Percentiles rank a stretch among this genome's conserved stretches.
These are phyloP conservation scores for Aureobasidium melanogenum DNA, from an alignment of 2,329 filamentous ascomycete species.

Conservation along the genomic window DNA sequence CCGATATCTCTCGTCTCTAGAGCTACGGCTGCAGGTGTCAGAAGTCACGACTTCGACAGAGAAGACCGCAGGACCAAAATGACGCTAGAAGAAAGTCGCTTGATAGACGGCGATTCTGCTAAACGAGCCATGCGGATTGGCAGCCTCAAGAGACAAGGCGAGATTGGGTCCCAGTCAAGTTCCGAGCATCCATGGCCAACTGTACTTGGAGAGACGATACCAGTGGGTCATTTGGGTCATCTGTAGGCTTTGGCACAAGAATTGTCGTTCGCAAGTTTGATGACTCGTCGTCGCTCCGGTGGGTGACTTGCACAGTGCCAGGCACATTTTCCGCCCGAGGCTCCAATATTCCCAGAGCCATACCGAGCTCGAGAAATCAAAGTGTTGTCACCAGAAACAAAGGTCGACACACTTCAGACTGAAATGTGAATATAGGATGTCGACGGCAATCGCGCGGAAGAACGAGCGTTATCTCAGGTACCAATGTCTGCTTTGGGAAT, in stretches of 20 bases:
- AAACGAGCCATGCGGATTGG: neutral
- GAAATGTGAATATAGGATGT: neutral
- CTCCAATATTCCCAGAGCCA: conserved; percentile 68
- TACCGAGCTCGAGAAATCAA: conserved; percentile 22
- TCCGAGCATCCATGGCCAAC: neutral
- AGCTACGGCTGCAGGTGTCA: neutral
- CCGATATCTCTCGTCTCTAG: neutral
- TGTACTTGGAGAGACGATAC: conserved; percentile 32
- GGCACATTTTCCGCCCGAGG: conserved; percentile 62
- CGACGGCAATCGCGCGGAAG: neutral
- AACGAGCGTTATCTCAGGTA: neutral
- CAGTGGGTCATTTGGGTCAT: conserved; percentile 84
- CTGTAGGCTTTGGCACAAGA: conserved; percentile 80
- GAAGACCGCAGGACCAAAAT: neutral
- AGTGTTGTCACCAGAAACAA: neutral
- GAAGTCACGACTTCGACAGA: neutral
- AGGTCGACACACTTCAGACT: neutral
- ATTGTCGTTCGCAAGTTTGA: conserved; percentile 36
- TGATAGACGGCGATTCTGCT: too few relatives aligned
- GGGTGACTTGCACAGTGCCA: conserved; percentile 37
- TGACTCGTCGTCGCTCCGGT: conserved; percentile 18
- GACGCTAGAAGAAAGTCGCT: neutral
- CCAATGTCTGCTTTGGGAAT: neutral
- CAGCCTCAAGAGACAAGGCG: neutral
- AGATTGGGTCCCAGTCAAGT: neutral